Conservation (phyloP, 2,329 filamentous ascomycete species). For the Hysterium pulicare region DNA sequence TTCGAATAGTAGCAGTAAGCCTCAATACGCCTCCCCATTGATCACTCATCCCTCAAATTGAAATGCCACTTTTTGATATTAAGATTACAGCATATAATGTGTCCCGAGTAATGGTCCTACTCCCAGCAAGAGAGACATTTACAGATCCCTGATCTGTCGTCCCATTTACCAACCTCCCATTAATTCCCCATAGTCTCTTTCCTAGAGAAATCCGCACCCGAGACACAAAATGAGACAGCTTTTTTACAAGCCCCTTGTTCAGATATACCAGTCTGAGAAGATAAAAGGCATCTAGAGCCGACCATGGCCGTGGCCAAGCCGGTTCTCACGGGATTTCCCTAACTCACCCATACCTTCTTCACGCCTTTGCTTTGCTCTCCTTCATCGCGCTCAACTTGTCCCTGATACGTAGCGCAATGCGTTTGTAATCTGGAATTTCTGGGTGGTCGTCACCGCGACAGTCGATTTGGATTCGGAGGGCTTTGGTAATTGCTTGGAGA, state of each 20-base stretch:
- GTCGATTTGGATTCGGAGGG: conserved; percentile 23
- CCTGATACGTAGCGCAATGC: conserved; percentile 20
- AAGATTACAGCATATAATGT: too few species aligned
- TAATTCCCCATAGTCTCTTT: too few species aligned
- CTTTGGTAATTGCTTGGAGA: conserved; percentile 17
- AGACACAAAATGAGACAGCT: neutral
- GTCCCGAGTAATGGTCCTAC: too few species aligned
- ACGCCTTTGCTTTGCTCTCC: neutral
- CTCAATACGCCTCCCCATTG: too few species aligned
- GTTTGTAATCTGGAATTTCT: conserved; percentile 20
- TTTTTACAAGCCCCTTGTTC: neutral
- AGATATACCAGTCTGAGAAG: neutral
- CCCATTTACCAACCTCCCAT: too few species aligned
- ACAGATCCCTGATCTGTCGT: too few species aligned
- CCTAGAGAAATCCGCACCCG: neutral
- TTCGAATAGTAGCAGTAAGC: too few species aligned
- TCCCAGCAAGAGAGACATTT: too few species aligned
- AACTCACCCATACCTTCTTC: neutral
- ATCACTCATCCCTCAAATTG: too few species aligned
- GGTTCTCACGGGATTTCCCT: neutral
- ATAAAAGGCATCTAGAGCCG: neutral
- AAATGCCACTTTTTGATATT: too few species aligned
- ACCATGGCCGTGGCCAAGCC: neutral
- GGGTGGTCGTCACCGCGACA: conserved; percentile 27
- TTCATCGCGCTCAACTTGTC: conserved; percentile 8